Evolutionary conservation across 2,329 filamentous ascomycete species (phyloP), one percentile per base, ranked within the genome.

Genomic region (Capronia epimyces): DNA sequence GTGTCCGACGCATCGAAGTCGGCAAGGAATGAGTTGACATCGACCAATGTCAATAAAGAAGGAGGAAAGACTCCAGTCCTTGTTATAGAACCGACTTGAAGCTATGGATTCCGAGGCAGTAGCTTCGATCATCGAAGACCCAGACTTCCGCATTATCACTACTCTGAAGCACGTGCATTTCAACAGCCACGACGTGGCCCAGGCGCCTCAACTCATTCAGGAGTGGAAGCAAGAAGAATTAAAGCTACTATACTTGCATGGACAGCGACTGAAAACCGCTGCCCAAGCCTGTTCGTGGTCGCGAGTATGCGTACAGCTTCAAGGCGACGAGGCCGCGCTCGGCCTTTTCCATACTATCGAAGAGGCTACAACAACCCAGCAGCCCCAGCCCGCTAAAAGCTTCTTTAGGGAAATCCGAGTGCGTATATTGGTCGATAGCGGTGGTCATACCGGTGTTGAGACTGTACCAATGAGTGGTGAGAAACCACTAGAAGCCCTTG

Each of bases 231-330:
- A 39, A 39, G 8, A 15, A 10, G 32, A 37, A 3, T 21, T 5
- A 12, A 39, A 43, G 15, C 46, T 94, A 76, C 77, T 93, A 13
- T 75, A 82, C 51, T 83, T 84, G 60, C 89, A 95, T 66, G 80
- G 82, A 40, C 85, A 90, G 65, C 84, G 89, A 46, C 78, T 95
- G 65, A 73, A 89, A n/a, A 77, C 73, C 62, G 73, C 77, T 37
- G 74, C 76, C 20, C 63, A 70, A 55, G 69, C 75, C 58, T 76
- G 79, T 59, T 64, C 71, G 37, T 79, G 76, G 71, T 9, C 29
- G 2, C 12, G 24, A 37, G 34, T 37, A 7, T 46, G 37, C 21
- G n/a, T 44, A 20, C 29, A 21, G 15, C 46, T 56, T 12, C 29
- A 46, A 31, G 25, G 39, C 15, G 21, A 40, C 20, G 24, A 27